These are phyloP conservation scores for Rhynchospora tenuis DNA, from an alignment of 176 grass and related monocot species.

Conservation along the genomic window DNA sequence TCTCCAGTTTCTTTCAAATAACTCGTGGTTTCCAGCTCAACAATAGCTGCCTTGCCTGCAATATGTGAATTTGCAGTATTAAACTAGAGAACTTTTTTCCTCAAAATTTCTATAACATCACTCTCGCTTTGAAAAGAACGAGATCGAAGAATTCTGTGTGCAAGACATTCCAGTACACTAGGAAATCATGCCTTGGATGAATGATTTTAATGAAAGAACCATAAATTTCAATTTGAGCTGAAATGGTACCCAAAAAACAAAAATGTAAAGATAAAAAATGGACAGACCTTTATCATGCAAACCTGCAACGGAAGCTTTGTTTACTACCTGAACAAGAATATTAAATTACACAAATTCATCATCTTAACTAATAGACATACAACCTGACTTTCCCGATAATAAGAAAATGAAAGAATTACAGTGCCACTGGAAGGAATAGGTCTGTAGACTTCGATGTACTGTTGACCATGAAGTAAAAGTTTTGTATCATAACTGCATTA, in stretches of 20 bases:
- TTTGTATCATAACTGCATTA: constrained; percentile 58
- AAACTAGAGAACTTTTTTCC: not conserved
- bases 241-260: not conserved
- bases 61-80: not conserved
- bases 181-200: not conserved
- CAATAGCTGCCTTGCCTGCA: constrained; percentile 80
- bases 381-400: not conserved
- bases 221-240: not conserved
- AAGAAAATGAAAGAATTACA: constrained; percentile 36
- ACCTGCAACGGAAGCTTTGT: constrained; percentile 63
- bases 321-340: constrained; percentile 62
- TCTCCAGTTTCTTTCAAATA: constrained; percentile 67
- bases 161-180: not conserved
- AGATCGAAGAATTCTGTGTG: not conserved
- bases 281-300: constrained; percentile 84
- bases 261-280: not conserved
- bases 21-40: constrained; percentile 76
- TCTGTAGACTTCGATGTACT: constrained; percentile 87
- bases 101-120: not conserved
- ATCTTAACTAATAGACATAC: not conserved
- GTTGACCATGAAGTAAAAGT: constrained; percentile 88
- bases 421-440: constrained; percentile 55
- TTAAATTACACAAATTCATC: constrained; percentile 5
- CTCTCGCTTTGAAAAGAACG: not conserved
- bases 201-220: not conserved